phyloP scores from a whole-genome alignment of 768 basidiomycete genomes.

The Leccinum pellstonianum region DNA sequence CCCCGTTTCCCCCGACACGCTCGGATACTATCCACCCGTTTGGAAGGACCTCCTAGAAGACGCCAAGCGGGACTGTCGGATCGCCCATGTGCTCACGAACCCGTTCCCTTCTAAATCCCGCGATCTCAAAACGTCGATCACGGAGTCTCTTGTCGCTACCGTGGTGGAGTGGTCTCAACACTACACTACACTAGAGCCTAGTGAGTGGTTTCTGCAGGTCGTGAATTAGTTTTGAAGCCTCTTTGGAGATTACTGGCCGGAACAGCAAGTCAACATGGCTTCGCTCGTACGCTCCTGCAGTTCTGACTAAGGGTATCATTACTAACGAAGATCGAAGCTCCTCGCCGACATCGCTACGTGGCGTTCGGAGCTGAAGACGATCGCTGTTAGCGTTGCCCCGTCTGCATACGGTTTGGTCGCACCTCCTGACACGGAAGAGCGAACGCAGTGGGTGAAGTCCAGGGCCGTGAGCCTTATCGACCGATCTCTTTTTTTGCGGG shows the following conservation, averaged over 20 bases:
- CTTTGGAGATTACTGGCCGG: not conserved
- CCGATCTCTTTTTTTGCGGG: no score
- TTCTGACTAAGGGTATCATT: not conserved
- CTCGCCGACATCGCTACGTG: not conserved
- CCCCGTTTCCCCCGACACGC: not conserved
- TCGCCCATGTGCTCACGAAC: not conserved
- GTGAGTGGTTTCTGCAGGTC: not conserved
- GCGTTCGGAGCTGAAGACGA: not conserved
- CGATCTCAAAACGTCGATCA: not conserved
- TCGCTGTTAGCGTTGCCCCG: not conserved
- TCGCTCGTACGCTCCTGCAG: not conserved
- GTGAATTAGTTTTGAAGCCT: not conserved
- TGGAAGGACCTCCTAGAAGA: not conserved
- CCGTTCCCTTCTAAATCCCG: not conserved
- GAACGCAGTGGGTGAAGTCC: no score
- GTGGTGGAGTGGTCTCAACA: not conserved
- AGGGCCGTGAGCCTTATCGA: no score
- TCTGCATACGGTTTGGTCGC: not conserved
- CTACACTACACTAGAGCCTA: not conserved
- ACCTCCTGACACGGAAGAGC: not conserved
- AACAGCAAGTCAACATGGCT: not conserved
- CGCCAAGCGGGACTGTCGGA: not conserved
- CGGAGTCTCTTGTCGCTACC: no score
- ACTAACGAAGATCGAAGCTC: not conserved
- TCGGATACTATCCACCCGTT: not conserved